Evolutionary conservation across 2,329 filamentous ascomycete species (phyloP).

Genomic region (Neoarthrinium moseri): DNA sequence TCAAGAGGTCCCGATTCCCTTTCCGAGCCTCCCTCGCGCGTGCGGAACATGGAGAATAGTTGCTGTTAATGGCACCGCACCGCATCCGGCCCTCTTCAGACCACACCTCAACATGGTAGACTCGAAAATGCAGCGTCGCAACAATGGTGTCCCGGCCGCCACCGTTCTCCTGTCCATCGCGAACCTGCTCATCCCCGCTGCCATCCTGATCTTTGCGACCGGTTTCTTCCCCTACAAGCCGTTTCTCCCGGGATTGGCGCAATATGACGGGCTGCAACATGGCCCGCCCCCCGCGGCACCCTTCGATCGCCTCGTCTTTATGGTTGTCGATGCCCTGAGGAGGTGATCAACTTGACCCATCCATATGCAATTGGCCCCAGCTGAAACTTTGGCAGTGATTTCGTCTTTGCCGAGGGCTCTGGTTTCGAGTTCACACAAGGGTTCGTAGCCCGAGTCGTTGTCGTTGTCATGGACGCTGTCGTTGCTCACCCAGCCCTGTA

Average conservation of each 20-base stretch:
- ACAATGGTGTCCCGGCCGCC: slow-evolving; percentile 23
- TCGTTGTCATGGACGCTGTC: no score
- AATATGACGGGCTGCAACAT: slow-evolving; percentile 57
- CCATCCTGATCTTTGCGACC: slow-evolving; percentile 74
- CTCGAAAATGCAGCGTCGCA: slow-evolving; percentile 13
- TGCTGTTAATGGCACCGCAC: no score
- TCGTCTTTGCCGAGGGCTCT: slow-evolving; percentile 79
- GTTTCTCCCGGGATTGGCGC: slow-evolving; percentile 80
- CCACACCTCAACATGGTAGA: not conserved
- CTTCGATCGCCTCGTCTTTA: slow-evolving; percentile 91
- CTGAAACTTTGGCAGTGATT: slow-evolving; percentile 62
- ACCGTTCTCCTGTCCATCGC: slow-evolving; percentile 57
- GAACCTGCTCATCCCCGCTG: slow-evolving; percentile 75
- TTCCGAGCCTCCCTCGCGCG: no score
- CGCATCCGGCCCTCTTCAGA: not conserved
- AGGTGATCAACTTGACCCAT: no score
- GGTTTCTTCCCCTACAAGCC: slow-evolving; percentile 99
- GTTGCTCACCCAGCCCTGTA: no score
- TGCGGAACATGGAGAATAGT: no score
- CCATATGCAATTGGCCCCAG: not conserved
- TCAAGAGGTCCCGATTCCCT: no score
- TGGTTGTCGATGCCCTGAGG: slow-evolving; percentile 94
- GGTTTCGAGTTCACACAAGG: slow-evolving; percentile 87
- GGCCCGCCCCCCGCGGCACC: slow-evolving; percentile 61
- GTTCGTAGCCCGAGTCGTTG: no score